Percentiles rank a stretch among this genome's conserved stretches.
Evolutionary conservation across 2,329 filamentous ascomycete genomes (phyloP).

Genomic region (Cryphonectria parasitica): DNA sequence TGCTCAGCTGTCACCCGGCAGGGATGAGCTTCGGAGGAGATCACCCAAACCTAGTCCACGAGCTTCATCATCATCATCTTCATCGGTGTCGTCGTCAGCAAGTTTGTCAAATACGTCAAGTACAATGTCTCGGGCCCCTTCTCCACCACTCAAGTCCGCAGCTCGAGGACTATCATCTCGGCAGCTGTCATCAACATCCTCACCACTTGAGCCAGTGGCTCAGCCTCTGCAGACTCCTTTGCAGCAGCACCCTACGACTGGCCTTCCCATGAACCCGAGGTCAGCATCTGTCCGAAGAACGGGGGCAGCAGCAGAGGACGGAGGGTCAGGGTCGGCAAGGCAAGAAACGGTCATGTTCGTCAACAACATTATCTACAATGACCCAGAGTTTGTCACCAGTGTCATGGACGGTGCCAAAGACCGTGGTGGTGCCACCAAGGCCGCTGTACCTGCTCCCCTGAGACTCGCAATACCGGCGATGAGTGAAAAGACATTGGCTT

Average conservation of each 20-base stretch:
- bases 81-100: conserved; percentile 6
- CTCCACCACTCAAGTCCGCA: conserved; percentile 17
- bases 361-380: conserved; percentile 59
- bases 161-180: conserved; percentile 33
- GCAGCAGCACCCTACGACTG: conserved; percentile 49
- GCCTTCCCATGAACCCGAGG: conserved; percentile 54
- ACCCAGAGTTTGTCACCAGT: conserved; percentile 52
- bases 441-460: conserved; percentile 24
- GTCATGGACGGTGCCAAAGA: conserved; percentile 52
- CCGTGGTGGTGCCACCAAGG: conserved; percentile 35
- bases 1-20: conserved; percentile 54
- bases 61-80: background rate
- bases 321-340: conserved; percentile 34
- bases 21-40: conserved; percentile 54
- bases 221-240: conserved; percentile 45
- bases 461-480: conserved; percentile 4
- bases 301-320: conserved; percentile 21
- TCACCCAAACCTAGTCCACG: conserved; percentile 49
- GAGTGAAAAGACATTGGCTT: conserved; percentile 8
- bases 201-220: conserved; percentile 37
- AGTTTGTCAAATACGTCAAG: background rate
- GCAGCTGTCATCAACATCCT: conserved; percentile 35
- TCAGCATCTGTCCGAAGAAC: conserved; percentile 41
- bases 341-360: conserved; percentile 59
- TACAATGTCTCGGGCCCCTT: conserved; percentile 6